Base-by-base conservation (phyloP, 2,329 filamentous ascomycete species). In the Ophiostoma australiae region DNA sequence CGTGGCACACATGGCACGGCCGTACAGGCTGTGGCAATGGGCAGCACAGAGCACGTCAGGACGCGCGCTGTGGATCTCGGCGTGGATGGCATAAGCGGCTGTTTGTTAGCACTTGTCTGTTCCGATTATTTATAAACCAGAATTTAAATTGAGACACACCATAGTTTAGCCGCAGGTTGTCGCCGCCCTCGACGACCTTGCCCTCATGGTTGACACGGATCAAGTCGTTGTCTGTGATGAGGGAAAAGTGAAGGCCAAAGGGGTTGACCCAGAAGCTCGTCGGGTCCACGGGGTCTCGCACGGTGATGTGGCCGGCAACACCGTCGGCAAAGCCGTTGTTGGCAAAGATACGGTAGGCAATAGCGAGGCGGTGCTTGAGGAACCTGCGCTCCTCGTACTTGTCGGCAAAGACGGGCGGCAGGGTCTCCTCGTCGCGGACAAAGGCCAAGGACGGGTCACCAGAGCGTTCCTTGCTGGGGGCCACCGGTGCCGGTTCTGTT, bases 231-330 rank as follows among this genome's bases (percentile, higher is more conserved):
- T 85, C 84, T 72, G 84, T 86, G 71, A 89, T 81, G 72, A 86
- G 76, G 4, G 82, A 86, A 75, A 89, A 89, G 76, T 89, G 86
- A 55, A 80, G 80, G 10, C 84, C 85, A 0, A 89, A 80, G 0
- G 86, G 86, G 75, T 89, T 89, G 70, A 86, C 88, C 87, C 87
- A 89, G 77, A 89, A 88, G 2, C 81, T 81, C 73, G 86, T 80
- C 0, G 80, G 77, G 72, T 83, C 78, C 75, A 87, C 85, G 0
- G 87, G 87, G 74, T 89, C 87, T 17, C 87, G 81, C 0, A 89
- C 84, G 10, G 80, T 82, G 72, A 90, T 89, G 77, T 90, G 87
- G 1, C 88, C 87, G 5, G 81, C 81, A 79, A 89, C 87, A 72
- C 88, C 87, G 76, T 89, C 87, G 0, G 83, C 85, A 78, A 84